phyloP scores from a whole-genome alignment of 2,329 filamentous ascomycete genomes.

The Penicillium griseofulvum region DNA sequence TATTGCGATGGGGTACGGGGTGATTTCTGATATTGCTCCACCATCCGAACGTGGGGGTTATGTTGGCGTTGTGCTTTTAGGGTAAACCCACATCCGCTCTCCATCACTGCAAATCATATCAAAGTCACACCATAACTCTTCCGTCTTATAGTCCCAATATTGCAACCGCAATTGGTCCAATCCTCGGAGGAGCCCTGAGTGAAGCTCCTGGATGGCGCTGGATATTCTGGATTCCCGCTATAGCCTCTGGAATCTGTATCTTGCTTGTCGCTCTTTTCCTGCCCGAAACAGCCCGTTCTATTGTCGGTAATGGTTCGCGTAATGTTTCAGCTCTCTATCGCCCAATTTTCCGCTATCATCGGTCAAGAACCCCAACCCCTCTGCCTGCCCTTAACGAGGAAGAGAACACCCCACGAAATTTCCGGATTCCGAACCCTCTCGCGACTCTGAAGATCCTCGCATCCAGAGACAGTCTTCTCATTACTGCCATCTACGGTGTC shows the following conservation, averaged over 20 bases:
- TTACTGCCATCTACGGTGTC: slow-evolving; percentile 1
- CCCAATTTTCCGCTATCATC: background rate
- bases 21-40: background rate
- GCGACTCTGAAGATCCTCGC: background rate
- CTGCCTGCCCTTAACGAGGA: background rate
- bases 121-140: background rate
- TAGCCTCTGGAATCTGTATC: background rate
- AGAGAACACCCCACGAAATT: background rate
- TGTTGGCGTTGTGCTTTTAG: background rate
- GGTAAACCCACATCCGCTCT: background rate
- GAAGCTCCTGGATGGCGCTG: background rate
- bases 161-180: background rate
- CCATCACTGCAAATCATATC: background rate
- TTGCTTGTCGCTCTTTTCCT: background rate
- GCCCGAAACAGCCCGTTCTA: background rate
- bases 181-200: background rate
- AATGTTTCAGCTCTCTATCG: background rate
- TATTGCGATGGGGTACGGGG: background rate
- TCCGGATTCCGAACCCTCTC: background rate
- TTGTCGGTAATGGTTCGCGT: background rate
- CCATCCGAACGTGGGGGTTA: background rate
- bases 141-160: background rate
- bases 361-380: background rate
- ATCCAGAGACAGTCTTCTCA: background rate
- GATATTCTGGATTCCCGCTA: background rate